A percentile compares a stretch with the other conserved stretches of the same genome.
phyloP scores from a whole-genome alignment of 2,329 filamentous ascomycete species.

The Coniochaeta sp. region DNA sequence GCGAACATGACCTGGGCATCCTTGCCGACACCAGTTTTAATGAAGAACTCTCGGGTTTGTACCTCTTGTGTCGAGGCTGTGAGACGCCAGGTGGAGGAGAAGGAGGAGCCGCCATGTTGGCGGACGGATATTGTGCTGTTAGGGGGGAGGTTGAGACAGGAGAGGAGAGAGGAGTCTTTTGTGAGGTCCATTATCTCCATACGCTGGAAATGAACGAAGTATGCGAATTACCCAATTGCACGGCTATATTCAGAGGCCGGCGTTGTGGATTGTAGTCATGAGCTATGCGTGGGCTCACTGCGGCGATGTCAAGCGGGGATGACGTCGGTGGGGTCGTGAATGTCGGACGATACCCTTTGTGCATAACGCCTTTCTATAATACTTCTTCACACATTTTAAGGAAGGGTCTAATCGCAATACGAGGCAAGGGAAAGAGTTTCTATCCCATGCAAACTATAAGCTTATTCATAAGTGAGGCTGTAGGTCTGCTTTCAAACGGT shows the following conservation, averaged over 20 bases:
- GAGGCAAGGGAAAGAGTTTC: too few species aligned
- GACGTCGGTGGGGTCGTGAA: not conserved
- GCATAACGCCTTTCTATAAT: too few species aligned
- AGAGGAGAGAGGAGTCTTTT: not conserved
- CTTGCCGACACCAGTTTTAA: constrained; percentile 59
- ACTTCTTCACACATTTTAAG: too few species aligned
- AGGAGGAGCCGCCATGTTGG: not conserved
- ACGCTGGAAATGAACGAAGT: too few species aligned
- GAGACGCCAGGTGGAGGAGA: constrained; percentile 1
- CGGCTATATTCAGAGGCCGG: not conserved
- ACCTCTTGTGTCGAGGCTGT: not conserved
- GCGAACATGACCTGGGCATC: constrained; percentile 62
- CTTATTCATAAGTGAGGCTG: too few species aligned
- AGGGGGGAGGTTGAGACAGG: not conserved
- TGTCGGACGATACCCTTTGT: too few species aligned
- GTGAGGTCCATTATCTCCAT: not conserved
- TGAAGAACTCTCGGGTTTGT: constrained; percentile 45
- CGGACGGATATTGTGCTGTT: not conserved
- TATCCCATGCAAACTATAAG: too few species aligned
- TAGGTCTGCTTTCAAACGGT: too few species aligned
- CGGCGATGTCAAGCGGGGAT: not conserved
- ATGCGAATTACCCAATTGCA: too few species aligned
- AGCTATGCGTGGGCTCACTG: not conserved
- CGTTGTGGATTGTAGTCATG: not conserved
- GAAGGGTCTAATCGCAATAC: too few species aligned